Percentiles rank a stretch among this genome's conserved stretches.
Evolutionary conservation across 768 basidiomycete genomes (phyloP).

Genomic region (Pisolithus tinctorius): DNA sequence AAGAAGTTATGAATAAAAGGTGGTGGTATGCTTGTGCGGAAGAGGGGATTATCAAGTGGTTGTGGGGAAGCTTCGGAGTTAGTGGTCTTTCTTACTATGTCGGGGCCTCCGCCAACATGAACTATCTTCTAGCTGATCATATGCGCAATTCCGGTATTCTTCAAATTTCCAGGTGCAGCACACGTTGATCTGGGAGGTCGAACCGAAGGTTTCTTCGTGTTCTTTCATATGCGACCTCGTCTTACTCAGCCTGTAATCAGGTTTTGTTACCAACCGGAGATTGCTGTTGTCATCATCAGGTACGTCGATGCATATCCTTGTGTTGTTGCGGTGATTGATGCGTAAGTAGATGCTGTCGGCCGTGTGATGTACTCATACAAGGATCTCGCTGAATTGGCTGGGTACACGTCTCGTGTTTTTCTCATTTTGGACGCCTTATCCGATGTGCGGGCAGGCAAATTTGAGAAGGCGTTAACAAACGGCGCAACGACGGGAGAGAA

Average conservation of each 20-base stretch:
- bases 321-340: constrained; percentile 2
- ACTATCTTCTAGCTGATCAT: constrained; percentile 53
- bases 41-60: constrained; percentile 93
- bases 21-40: constrained; percentile 92
- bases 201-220: constrained; percentile 64
- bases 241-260: constrained; percentile 30
- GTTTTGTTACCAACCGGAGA: constrained; percentile 94
- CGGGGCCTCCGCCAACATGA: constrained; percentile 4
- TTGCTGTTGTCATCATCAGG: constrained; percentile 83
- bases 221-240: not conserved
- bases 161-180: constrained; percentile 68
- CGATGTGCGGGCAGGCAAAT: constrained; percentile 77
- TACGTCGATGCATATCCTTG: constrained; percentile 20
- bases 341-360: constrained; percentile 74
- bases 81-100: constrained; percentile 20
- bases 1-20: constrained; percentile 65
- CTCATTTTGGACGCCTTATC: constrained; percentile 86
- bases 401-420: constrained; percentile 89
- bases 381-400: constrained; percentile 91
- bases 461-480: constrained; percentile 82
- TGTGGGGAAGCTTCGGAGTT: constrained; percentile 94
- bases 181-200: constrained; percentile 72
- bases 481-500: constrained; percentile 69
- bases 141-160: constrained; percentile 92
- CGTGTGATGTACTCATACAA: constrained; percentile 98